Evolutionary conservation across 805 yeast species (phyloP), one percentile per base, ranked within the genome.

Genomic region (Isabelozyma pseudorhagii): DNA sequence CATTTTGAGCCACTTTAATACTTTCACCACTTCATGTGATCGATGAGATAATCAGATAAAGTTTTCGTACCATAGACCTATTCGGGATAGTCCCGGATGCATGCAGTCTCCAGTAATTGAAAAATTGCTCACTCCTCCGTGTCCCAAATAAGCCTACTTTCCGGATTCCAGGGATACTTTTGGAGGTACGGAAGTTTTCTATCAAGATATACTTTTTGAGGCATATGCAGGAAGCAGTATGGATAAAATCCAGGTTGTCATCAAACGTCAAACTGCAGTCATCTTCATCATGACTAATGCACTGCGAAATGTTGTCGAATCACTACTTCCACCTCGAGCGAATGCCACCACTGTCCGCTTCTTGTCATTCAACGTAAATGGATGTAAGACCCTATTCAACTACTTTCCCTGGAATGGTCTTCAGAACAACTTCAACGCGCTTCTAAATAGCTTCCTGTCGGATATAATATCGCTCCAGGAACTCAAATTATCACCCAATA

Each of bases 391-490:
- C 0, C 69, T 93, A 28, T 82, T 85, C 63, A 85, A 88, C 58
- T 89, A 89, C 62, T 81, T 84, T 52, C 97, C 97, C 1, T 93
- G 97, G 93, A 84, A 81, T 48, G 52, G 54, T 13, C 73, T 78
- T 36, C 62, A 68, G 31, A 63, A 72, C 28, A 64, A 72, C 15
- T 75, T 67, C 45, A 64, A 69, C 34, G 54, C 59, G 8, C 71
- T 85, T 59, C 84, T 91, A 52, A 61, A 68, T 3, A 64, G 71
- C 40, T 67, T 92, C 52, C 59, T 79, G 15, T 89, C 87, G 1
- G 98, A 94, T 61, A 74, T 93, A 13, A 72, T 92, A n/a, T 78
- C 96, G 4, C 74, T 94, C 14, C 98, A 93, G 61, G 99, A 93
- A 63, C 74, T 93, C 44, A 93, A 93, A 63, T 69, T 87, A 5